Evolutionary conservation across 164 flowering plant species (phyloP).

Genomic region (Sedum album): DNA sequence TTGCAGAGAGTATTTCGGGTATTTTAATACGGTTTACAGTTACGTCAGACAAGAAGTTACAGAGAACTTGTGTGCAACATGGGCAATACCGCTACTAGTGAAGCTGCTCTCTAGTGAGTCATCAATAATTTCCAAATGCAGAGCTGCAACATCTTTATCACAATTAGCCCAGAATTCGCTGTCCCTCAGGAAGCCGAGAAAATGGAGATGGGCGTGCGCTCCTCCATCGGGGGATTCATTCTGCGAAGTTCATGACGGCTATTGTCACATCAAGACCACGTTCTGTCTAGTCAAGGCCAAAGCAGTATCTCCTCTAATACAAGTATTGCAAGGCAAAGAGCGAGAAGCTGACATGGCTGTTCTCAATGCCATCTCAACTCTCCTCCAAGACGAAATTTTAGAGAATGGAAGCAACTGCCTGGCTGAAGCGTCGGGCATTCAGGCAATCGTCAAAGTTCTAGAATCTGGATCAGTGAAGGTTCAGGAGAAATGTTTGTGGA

Average conservation of each 20-base stretch:
- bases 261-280: slow-evolving; percentile 48
- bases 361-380: slow-evolving; percentile 56
- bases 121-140: slow-evolving; percentile 38
- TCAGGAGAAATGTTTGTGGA: slow-evolving; percentile 68
- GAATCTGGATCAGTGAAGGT: slow-evolving; percentile 44
- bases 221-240: slow-evolving; percentile 35
- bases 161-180: slow-evolving; percentile 67
- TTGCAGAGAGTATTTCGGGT: slow-evolving; percentile 47
- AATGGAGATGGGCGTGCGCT: slow-evolving; percentile 54
- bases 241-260: slow-evolving; percentile 67
- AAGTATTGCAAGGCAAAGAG: slow-evolving; percentile 44
- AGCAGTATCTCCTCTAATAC: slow-evolving; percentile 48
- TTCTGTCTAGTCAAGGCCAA: slow-evolving; percentile 75
- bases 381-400: slow-evolving; percentile 60
- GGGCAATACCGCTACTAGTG: slow-evolving; percentile 60
- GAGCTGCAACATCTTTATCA: slow-evolving; percentile 60
- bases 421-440: slow-evolving; percentile 37
- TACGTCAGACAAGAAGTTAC: slow-evolving; percentile 64
- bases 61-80: slow-evolving; percentile 41
- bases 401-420: slow-evolving; percentile 53
- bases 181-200: slow-evolving; percentile 33
- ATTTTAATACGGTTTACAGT: slow-evolving; percentile 52
- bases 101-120: slow-evolving; percentile 56
- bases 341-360: slow-evolving; percentile 74
- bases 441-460: slow-evolving; percentile 39